Evolutionary conservation across 768 basidiomycete genomes (phyloP).

Genomic region (Gloeostereum incarnatum): DNA sequence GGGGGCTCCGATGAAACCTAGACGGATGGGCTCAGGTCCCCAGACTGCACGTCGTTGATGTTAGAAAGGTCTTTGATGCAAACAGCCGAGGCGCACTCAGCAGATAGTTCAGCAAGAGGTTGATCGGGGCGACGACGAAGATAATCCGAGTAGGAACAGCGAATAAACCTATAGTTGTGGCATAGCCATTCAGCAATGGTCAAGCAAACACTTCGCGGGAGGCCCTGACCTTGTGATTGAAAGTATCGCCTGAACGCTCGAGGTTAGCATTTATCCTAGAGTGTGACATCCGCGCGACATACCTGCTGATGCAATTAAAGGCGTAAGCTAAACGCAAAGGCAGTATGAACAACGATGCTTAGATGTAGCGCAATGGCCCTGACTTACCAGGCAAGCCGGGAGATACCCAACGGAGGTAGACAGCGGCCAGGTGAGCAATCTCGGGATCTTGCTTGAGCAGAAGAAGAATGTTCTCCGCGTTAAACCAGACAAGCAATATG

Average conservation of each 20-base stretch:
- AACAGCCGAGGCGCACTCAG: conserved; percentile 46
- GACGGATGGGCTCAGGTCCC: conserved; percentile 68
- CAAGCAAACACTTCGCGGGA: background rate
- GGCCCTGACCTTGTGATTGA: conserved; percentile 41
- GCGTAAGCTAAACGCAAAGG: conserved; percentile 27
- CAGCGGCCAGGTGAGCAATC: conserved; percentile 65
- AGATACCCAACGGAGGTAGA: conserved; percentile 70
- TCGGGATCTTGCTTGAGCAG: conserved; percentile 73
- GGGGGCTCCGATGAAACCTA: conserved; percentile 92
- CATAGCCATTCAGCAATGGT: background rate
- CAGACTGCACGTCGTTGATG: conserved; percentile 40
- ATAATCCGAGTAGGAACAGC: conserved; percentile 78
- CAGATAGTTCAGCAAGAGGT: conserved; percentile 67
- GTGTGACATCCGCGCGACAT: conserved; percentile 8
- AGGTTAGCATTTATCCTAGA: background rate
- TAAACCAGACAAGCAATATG: conserved; percentile 71
- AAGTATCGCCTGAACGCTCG: conserved; percentile 29
- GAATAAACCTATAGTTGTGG: conserved; percentile 50
- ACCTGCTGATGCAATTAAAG: conserved; percentile 42
- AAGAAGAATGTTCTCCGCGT: conserved; percentile 71
- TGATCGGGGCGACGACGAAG: conserved; percentile 76
- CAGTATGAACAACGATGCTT: conserved; percentile 3
- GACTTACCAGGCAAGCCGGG: conserved; percentile 64
- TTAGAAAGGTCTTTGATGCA: background rate
- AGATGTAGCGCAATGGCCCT: conserved; percentile 4